Evolutionary conservation across 176 grass and related monocot species (phyloP), one percentile per base, ranked within the genome.

Genomic region (Miscanthus lutarioriparius): DNA sequence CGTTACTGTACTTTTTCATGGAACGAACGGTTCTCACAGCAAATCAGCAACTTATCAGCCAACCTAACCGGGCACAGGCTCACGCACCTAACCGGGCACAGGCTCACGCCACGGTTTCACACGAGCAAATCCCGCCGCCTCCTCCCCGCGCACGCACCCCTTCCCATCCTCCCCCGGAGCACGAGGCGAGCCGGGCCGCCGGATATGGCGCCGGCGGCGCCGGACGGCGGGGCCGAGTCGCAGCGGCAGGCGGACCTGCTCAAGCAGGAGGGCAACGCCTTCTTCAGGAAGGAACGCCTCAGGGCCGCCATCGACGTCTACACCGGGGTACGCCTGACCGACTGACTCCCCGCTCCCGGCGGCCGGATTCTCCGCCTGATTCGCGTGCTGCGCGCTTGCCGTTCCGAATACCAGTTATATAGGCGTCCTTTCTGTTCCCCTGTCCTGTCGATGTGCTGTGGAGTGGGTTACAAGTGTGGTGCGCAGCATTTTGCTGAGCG

Each of bases 241-340:
- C 81, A 72, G 87, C 82, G 74, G 80, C 92, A 93, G 83, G 92
- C 96, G 77, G 92, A 93, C 80, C 74, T 85, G 36, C 89, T 93
- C 37, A 95, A 93, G 89, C 91, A 91, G 81, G 80, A 95, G 53
- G 96, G 91, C 25, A 98, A 93, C 89, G 33, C 37, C 16, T 98
- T 80, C 77, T 93, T 95, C 79, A 93, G 89, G 89, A 98, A 93
- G 85, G 91, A 90, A 10, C 92, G 95, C 17, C 80, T 98, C 76
- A 82, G 91, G 72, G 95, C 92, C 69, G 92, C 95, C 92, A 95
- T 98, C 83, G 95, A 95, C 77, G 91, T 92, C 22, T 95, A 98
- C 87, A 95, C 95, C 20, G 95, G 88, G 92, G 92, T 91, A 67
- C 62, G 83, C 11, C 44, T 32, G 19, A 7, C 19, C 14, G 19